Evolutionary conservation across 148 eudicot genomes (phyloP), one percentile per base, ranked within the genome.

Genomic region (Bassia scoparia): DNA sequence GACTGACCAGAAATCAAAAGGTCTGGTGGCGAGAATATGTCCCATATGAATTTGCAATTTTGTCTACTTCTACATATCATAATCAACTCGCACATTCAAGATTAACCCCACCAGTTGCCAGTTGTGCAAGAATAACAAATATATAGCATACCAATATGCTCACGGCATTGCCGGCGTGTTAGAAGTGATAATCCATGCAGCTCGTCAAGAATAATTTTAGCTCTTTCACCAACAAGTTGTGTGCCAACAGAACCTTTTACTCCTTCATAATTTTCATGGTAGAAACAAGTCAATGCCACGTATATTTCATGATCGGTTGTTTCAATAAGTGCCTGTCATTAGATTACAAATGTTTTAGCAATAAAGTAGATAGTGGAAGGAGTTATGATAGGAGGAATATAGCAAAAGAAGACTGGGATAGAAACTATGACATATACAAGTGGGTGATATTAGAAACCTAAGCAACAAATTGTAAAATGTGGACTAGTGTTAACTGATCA

Each of bases 241-340:
- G 98, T 95, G 71, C 97, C 98, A 78, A 95, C 96, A 71, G 90
- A 86, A 30, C 98, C 98, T 84, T 86, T 91, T n/a, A 70, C 79
- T 43, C 91, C 83, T 76, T 86, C 84, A 66, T 78, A 78, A 62
- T 81, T 84, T 68, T 88, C 92, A 74, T 87, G 81, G 66, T 83
- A 91, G 77, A 77, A 84, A 78, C 90, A 89, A 23, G 98, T 87
- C 77, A 91, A 79, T 53, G 89, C 89, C 76, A 84, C 86, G 76
- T 88, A 95, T 49, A 95, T 82, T 81, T 95, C 97, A 83, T 87
- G 98, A 77, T 91, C 98, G 54, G 89, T 86, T 2, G 92, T 73
- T 68, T 89, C 92, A 64, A 79, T 75, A 72, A 95, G 90, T 49
- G 97, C 98, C 98, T 95, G 86, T 72, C 65, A 55, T 72, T 58